A percentile compares a stretch with the other conserved stretches of the same genome.
Evolutionary conservation across 805 yeast genomes (phyloP).

Genomic region (Ogataea chonburiensis): DNA sequence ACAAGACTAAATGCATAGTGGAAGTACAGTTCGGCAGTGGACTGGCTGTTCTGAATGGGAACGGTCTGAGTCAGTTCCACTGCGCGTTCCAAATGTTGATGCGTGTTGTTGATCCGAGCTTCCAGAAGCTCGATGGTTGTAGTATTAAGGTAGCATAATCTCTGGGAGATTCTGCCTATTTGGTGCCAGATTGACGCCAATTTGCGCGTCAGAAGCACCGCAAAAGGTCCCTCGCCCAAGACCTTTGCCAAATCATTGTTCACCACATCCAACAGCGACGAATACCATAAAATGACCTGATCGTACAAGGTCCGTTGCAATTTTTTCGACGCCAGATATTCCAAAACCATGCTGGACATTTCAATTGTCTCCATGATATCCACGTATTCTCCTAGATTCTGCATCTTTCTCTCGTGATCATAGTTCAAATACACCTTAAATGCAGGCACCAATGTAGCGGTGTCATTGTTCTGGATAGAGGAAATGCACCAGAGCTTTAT

Average conservation of each 20-base stretch:
- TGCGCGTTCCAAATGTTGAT: slow-evolving; percentile 13
- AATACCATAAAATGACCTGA: slow-evolving; percentile 20
- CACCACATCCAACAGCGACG: slow-evolving; percentile 11
- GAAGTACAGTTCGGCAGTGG: too few species aligned
- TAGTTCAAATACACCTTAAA: slow-evolving; percentile 45
- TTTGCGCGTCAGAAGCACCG: slow-evolving; percentile 24
- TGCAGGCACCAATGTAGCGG: slow-evolving; percentile 30
- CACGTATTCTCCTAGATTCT: slow-evolving; percentile 34
- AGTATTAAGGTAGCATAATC: slow-evolving; percentile 15
- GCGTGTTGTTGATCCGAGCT: slow-evolving; percentile 10
- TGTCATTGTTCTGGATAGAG: slow-evolving; percentile 24
- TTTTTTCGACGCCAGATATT: slow-evolving; percentile 9
- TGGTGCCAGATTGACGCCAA: slow-evolving; percentile 27
- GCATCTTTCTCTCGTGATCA: slow-evolving; percentile 36
- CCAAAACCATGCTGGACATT: slow-evolving; percentile 21
- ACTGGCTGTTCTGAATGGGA: slow-evolving; percentile 12
- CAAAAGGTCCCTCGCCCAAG: slow-evolving; percentile 13
- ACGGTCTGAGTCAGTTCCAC: slow-evolving; percentile 9
- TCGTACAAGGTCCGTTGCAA: slow-evolving; percentile 18
- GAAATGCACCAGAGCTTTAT: slow-evolving; percentile 36
- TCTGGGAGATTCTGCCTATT: slow-evolving; percentile 25
- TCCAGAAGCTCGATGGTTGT: slow-evolving; percentile 14
- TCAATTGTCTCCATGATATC: slow-evolving; percentile 38
- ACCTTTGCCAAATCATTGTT: slow-evolving; percentile 7
- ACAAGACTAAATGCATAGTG: slow-evolving; percentile 52